Conservation (phyloP, 2,329 filamentous ascomycete genomes). For the Penicillium sp. region DNA sequence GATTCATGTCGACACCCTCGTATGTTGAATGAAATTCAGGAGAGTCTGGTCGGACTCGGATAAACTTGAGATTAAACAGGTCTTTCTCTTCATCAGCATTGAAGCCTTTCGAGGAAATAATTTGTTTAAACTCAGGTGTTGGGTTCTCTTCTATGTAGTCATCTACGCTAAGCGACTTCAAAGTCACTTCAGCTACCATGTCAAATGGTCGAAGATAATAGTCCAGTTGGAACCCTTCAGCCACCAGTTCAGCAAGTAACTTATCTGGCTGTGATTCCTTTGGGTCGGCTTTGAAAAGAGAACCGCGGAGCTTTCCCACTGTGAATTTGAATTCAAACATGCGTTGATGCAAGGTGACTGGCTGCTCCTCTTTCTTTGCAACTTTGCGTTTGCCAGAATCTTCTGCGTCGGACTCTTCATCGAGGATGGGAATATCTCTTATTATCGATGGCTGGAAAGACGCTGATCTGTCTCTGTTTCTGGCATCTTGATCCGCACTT, state of each 20-base stretch:
- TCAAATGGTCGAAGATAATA: slow-evolving; percentile 87
- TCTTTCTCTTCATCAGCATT: slow-evolving; percentile 68
- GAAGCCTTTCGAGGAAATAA: slow-evolving; percentile 84
- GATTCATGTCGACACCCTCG: slow-evolving; percentile 88
- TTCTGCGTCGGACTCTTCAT: slow-evolving; percentile 60
- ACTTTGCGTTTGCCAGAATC: slow-evolving; percentile 62
- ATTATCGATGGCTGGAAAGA: slow-evolving; percentile 71
- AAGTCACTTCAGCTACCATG: slow-evolving; percentile 85
- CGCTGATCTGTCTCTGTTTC: slow-evolving; percentile 56
- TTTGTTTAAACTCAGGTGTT: slow-evolving; percentile 88
- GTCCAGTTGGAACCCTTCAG: slow-evolving; percentile 80
- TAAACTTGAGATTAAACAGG: slow-evolving; percentile 82
- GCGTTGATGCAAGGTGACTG: slow-evolving; percentile 74
- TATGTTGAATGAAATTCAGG: slow-evolving; percentile 91
- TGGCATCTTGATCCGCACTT: slow-evolving; percentile 32
- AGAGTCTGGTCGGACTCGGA: slow-evolving; percentile 82
- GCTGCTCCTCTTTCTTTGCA: slow-evolving; percentile 39
- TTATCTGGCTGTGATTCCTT: slow-evolving; percentile 71
- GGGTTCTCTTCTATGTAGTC: slow-evolving; percentile 90
- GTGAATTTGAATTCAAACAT: slow-evolving; percentile 97
- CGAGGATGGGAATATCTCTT: slow-evolving; percentile 72
- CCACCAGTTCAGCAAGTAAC: slow-evolving; percentile 84
- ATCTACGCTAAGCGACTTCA: slow-evolving; percentile 83
- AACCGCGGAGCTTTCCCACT: slow-evolving; percentile 89
- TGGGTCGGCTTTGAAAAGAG: slow-evolving; percentile 80